Evolutionary conservation across 176 grass and related monocot species (phyloP), one percentile per base, ranked within the genome.

Genomic region (Hyparrhenia diplandra): DNA sequence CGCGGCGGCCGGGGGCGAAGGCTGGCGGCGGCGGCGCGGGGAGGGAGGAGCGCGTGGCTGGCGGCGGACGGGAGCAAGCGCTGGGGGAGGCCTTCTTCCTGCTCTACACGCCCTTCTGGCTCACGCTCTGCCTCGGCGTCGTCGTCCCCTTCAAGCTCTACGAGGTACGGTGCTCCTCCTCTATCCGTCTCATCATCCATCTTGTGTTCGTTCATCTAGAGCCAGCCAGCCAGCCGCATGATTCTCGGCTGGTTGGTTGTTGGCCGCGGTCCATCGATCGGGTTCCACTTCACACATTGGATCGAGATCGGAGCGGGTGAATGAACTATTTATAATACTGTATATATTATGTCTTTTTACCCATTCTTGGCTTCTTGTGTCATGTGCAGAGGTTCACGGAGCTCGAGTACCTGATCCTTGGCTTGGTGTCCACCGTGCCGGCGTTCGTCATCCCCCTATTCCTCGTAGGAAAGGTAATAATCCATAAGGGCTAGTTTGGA

Each of bases 121-220:
- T 98, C 74, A 95, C 92, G 16, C 95, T 98, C 34, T 95, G 84
- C 73, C 90, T 98, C 76, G 95, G 92, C 17, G 70, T 95, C 84
- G 62, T 98, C 67, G 88, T 98, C 71, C 92, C 92, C 16, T 98
- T 85, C 74, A 98, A 98, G 82, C 86, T 95, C n/a, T 98, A 95
- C 83, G 92, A 98, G 95, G 92, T n/a, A n/a, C n/a, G n/a, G n/a
- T 94, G 5, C 45, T 57, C 21, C 20, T 57, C 21, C 51, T 37
- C 36, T 5, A 5, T 35, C 34, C 36, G 42, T 3, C 10, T 24
- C 55, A 9, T 58, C 55, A 24, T 58, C 54, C 21, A 10, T 57
- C 54, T 23, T 16, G 21, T 23, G 21, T 10, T 59, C 17, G 45
- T 47, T 47, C 45, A 47, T 47, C 45, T 47, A 47, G 45, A 47